A percentile compares a stretch with the other conserved stretches of the same genome.
These are phyloP conservation scores for Boletellus emodensis DNA, from an alignment of 768 basidiomycete species.

Conservation along the genomic window DNA sequence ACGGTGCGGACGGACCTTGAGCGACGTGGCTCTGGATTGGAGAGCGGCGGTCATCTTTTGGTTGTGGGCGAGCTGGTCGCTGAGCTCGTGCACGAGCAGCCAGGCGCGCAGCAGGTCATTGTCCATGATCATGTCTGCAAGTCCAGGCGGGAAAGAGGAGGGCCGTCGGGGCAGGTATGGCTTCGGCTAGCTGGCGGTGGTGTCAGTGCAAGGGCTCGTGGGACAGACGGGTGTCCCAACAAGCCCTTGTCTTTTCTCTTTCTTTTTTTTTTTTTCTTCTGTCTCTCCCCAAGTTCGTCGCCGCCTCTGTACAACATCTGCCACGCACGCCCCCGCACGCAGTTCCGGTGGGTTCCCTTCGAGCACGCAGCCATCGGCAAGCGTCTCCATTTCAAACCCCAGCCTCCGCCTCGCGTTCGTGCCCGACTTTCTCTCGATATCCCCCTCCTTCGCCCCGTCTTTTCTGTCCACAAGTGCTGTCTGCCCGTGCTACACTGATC, in stretches of 20 bases:
- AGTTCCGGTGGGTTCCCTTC: slow-evolving; percentile 4
- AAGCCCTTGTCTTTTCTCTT: background rate
- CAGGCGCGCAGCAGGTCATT: slow-evolving; percentile 70
- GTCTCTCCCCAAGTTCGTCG: no score
- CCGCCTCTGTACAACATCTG: no score
- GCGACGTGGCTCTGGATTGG: slow-evolving; percentile 60
- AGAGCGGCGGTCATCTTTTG: slow-evolving; percentile 67
- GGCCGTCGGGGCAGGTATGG: no score
- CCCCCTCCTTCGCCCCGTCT: slow-evolving; percentile 10
- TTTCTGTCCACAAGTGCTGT: no score
- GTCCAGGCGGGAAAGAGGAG: no score
- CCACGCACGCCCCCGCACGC: no score
- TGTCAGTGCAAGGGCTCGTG: background rate
- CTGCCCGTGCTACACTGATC: no score
- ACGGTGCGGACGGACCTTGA: slow-evolving; percentile 56
- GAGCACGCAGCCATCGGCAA: slow-evolving; percentile 32
- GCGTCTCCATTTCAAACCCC: slow-evolving; percentile 8
- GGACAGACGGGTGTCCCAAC: background rate
- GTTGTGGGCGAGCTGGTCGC: slow-evolving; percentile 79
- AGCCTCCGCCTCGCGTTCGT: slow-evolving; percentile 9
- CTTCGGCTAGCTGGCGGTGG: background rate
- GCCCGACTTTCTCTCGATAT: slow-evolving; percentile 14
- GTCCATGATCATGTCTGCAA: slow-evolving; percentile 47
- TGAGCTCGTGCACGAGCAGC: slow-evolving; percentile 77
- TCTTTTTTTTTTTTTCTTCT: slow-evolving; percentile 2